phyloP scores from a whole-genome alignment of 169 alveolate genomes.

The Plasmodium falciparum region DNA sequence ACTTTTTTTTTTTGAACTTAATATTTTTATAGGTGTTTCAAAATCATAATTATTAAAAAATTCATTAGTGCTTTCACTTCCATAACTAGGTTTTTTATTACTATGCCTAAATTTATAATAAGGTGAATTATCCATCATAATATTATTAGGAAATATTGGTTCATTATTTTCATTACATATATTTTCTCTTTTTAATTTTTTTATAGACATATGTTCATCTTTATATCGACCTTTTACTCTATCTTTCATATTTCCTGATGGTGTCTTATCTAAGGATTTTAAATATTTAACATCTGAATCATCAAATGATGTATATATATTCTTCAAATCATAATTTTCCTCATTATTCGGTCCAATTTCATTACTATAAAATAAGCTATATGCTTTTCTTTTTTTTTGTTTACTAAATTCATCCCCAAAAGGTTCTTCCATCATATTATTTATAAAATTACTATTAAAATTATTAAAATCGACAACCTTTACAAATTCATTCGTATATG shows the following conservation, averaged over 20 bases:
- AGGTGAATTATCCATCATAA: slow-evolving; percentile 41
- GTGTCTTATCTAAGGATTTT: slow-evolving; percentile 37
- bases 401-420: background rate
- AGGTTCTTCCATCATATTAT: slow-evolving; percentile 44
- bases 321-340: slow-evolving; percentile 15
- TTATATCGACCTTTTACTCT: slow-evolving; percentile 3
- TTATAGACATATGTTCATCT: slow-evolving; percentile 16
- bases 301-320: slow-evolving; percentile 45
- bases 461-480: slow-evolving; percentile 58
- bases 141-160: slow-evolving; percentile 17
- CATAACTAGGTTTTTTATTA: slow-evolving; percentile 31
- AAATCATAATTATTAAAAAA: slow-evolving; percentile 61
- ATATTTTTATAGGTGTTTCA: slow-evolving; percentile 59
- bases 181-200: slow-evolving; percentile 64
- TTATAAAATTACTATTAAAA: slow-evolving; percentile 67
- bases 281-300: slow-evolving; percentile 24
- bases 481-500: slow-evolving; percentile 28
- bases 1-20: slow-evolving; percentile 22
- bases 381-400: slow-evolving; percentile 69
- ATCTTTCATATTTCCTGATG: slow-evolving; percentile 21
- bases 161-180: slow-evolving; percentile 36
- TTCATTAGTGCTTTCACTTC: slow-evolving; percentile 65
- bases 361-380: slow-evolving; percentile 71
- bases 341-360: slow-evolving; percentile 56
- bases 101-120: slow-evolving; percentile 25